phyloP scores from a whole-genome alignment of 1,284 basidiomycete genomes.

The Agroathelia rolfsii region DNA sequence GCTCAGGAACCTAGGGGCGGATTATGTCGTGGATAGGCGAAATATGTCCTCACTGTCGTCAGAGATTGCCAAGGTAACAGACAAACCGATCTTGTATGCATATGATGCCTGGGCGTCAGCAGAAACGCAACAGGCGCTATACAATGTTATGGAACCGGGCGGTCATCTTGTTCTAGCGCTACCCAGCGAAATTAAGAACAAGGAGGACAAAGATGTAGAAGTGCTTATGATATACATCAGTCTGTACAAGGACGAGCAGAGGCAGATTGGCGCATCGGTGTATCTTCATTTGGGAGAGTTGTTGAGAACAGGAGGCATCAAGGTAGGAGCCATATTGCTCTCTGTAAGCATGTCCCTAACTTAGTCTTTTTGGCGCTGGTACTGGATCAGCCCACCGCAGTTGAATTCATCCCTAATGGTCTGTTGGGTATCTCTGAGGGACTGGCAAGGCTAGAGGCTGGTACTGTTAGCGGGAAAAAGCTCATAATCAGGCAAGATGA shows the following conservation, averaged over 20 bases:
- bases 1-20: slow-evolving; percentile 25
- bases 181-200: neutral
- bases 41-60: neutral
- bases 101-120: slow-evolving; percentile 2
- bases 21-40: slow-evolving; percentile 22
- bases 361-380: no score
- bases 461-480: slow-evolving; percentile 5
- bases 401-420: slow-evolving; percentile 3
- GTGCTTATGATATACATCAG: no score
- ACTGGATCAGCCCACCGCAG: neutral
- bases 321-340: no score
- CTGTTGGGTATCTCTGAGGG: neutral
- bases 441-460: slow-evolving; percentile 1
- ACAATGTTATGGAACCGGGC: slow-evolving; percentile 1
- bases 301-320: no score
- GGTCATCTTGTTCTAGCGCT: slow-evolving; percentile 1
- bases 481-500: no score
- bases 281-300: no score
- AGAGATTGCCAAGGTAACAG: slow-evolving; percentile 1
- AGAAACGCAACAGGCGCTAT: slow-evolving; percentile 2
- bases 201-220: slow-evolving; percentile 3
- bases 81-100: neutral
- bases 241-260: no score
- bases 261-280: no score
- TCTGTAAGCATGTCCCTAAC: no score